Conservation (phyloP, 805 yeast species). For the Zygosaccharomyces gambellarensis region DNA sequence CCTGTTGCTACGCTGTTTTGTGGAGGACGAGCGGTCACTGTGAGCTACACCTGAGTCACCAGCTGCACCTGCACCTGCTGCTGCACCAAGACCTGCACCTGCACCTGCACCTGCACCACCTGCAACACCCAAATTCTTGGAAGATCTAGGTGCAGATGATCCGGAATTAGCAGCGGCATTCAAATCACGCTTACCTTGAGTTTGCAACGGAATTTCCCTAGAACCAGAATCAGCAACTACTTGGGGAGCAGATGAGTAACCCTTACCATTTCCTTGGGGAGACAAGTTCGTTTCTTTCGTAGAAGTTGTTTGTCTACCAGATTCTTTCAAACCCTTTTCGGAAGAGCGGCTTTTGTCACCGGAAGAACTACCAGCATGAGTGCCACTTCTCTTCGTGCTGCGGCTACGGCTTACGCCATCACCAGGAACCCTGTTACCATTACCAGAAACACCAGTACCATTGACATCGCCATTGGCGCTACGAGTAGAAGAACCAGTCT, state of each 20-base stretch:
- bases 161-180: neutral
- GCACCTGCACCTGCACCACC: neutral
- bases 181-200: neutral
- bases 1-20: neutral
- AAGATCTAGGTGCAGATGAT: neutral
- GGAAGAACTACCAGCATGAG: neutral
- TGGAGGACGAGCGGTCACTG: neutral
- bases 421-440: neutral
- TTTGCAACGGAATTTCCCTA: slow-evolving; percentile 2
- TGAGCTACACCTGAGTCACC: neutral
- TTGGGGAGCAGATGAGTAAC: neutral
- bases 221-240: neutral
- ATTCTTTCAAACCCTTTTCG: neutral
- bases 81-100: neutral
- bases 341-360: neutral
- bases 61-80: neutral
- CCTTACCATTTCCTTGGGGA: slow-evolving; percentile 1
- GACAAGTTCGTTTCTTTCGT: slow-evolving; percentile 4
- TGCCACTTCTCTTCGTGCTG: neutral
- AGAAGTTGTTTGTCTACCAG: slow-evolving; percentile 1
- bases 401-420: neutral
- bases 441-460: neutral
- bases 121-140: neutral
- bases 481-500: neutral
- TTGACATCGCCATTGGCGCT: no score